Evolutionary conservation across 306 rosid species (phyloP).

Genomic region (Rosa lucieae): DNA sequence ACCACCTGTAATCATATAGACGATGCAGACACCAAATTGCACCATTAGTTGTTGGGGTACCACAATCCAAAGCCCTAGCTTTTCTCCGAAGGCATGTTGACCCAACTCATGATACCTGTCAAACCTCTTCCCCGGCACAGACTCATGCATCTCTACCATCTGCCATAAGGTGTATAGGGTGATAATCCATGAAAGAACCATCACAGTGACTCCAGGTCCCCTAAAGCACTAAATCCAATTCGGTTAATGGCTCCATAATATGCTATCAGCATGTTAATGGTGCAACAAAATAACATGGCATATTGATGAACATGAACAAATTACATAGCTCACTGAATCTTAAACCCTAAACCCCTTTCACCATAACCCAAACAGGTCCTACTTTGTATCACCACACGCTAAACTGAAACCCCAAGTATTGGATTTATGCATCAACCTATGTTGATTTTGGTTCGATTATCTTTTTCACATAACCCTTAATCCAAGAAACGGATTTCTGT

Average conservation of each 20-base stretch:
- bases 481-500: no score
- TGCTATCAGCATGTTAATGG: not conserved
- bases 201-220: conserved; percentile 41
- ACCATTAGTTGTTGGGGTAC: conserved; percentile 48
- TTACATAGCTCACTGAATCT: not conserved
- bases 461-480: not conserved
- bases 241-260: not conserved
- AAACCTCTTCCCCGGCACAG: conserved; percentile 40
- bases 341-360: not conserved
- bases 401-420: not conserved
- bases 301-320: no score
- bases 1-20: conserved; percentile 50
- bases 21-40: conserved; percentile 32
- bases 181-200: conserved; percentile 44
- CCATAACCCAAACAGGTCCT: not conserved
- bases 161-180: conserved; percentile 48
- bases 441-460: not conserved
- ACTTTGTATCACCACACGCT: no score
- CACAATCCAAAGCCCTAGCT: conserved; percentile 40
- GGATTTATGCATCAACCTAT: not conserved
- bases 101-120: conserved; percentile 52
- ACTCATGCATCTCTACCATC: conserved; percentile 50
- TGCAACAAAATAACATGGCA: not conserved
- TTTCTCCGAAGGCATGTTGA: conserved; percentile 41
- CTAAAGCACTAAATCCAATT: conserved; percentile 5